Base-by-base conservation (phyloP, 2,329 filamentous ascomycete species). In the Alternaria infectoria region DNA sequence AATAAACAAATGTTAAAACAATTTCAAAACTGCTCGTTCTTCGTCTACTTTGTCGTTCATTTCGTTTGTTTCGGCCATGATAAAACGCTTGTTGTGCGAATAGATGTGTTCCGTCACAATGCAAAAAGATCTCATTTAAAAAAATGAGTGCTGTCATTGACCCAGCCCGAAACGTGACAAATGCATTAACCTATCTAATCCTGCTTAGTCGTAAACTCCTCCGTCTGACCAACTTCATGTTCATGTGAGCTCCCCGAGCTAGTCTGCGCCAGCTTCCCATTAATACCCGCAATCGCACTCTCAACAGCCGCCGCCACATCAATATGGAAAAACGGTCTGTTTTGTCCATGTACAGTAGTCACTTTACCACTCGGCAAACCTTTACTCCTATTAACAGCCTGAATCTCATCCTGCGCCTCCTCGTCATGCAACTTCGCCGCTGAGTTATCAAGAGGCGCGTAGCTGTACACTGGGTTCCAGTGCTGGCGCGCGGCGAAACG, bases 381-480 rank as follows among this genome's bases (percentile, higher is more conserved):
- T 19, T 67, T 70, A 7, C 65, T 61, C 26, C 62, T 59, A 26
- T 59, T 57, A 19, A 65, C 61, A 12, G 54, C 32, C n/a, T 62
- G 61, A 17, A 73, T 72, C 40, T 71, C 69, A 8, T 76, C 74
- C 17, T 73, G 69, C 5, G 68, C 69, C 52, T 76, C 71, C 6
- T 65, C 65, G 57, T 86, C 85, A 25, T 86, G 82, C 25, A 86
- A 82, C 71, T 93, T 89, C 89, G 8, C 84, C 84, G 84, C 0
- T 88, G 1, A 91, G 90, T 0, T 65, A 91, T 65, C 93, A 89
- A 67, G 96, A 89, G 97, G 93, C 3, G 95, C 93, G 21, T 98
- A 93, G 75, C 89, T 93, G 84, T 97, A 98, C 68, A 98, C 93
- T n/a, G 93, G 92, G 78, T 93, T 94, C 95, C 94, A 98, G 28